phyloP scores from a whole-genome alignment of 2,329 filamentous ascomycete species.

The Sarocladiaceae sp. region DNA sequence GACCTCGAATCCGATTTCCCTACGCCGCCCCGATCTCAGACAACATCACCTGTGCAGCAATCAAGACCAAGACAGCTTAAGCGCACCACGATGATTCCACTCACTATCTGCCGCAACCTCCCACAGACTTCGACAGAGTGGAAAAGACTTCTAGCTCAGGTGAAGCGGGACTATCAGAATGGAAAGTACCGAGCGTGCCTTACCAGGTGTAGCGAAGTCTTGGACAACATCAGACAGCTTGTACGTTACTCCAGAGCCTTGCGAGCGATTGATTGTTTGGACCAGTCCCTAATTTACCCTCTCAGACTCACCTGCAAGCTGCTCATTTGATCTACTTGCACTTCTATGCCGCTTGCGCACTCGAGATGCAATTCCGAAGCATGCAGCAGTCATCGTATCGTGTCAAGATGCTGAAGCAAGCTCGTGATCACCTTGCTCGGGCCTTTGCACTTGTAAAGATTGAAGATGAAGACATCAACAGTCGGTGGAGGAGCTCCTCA shows the following conservation, averaged over 20 bases:
- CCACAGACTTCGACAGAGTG: slow-evolving; percentile 46
- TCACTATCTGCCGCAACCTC: slow-evolving; percentile 23
- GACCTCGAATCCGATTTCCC: not conserved
- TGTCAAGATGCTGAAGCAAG: slow-evolving; percentile 44
- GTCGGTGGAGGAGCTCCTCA: slow-evolving; percentile 35
- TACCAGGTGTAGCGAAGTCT: slow-evolving; percentile 47
- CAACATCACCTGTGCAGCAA: not conserved
- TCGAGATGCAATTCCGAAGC: slow-evolving; percentile 51
- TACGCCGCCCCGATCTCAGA: not conserved
- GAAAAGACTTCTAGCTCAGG: slow-evolving; percentile 44
- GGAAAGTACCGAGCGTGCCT: slow-evolving; percentile 50
- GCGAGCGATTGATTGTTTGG: not conserved
- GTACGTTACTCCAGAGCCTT: too few species aligned
- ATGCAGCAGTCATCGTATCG: slow-evolving; percentile 44
- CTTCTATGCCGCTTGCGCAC: slow-evolving; percentile 58
- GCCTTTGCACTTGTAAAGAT: slow-evolving; percentile 43
- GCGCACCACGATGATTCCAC: slow-evolving; percentile 6
- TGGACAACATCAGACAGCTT: slow-evolving; percentile 42
- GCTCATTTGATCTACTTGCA: slow-evolving; percentile 55
- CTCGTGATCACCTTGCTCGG: slow-evolving; percentile 46
- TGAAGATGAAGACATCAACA: slow-evolving; percentile 39
- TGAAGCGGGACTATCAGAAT: slow-evolving; percentile 50
- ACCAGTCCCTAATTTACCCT: not conserved
- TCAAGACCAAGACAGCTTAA: slow-evolving; percentile 5
- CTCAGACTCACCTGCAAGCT: slow-evolving; percentile 38